Percentiles rank a stretch among this genome's conserved stretches.
Evolutionary conservation across 805 yeast genomes (phyloP).

Genomic region (Sugiyamaella floridensis): DNA sequence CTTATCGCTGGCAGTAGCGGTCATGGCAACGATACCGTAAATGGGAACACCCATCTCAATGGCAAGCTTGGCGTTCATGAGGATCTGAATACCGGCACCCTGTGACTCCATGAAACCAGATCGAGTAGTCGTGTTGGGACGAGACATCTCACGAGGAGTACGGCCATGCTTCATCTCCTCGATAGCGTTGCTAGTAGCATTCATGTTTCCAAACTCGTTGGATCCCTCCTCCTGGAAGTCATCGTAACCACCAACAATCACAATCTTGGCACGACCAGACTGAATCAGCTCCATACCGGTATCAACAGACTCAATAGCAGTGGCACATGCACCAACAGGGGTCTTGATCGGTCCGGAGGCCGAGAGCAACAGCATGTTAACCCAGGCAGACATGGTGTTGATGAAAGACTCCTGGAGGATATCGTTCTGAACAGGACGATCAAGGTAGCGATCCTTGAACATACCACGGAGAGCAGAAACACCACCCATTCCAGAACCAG

Average conservation of each 20-base stretch:
- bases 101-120: conserved; percentile 99
- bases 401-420: conserved; percentile 96
- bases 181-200: conserved; percentile 87
- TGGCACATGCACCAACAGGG: conserved; percentile 99
- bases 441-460: conserved; percentile 92
- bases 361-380: conserved; percentile 92
- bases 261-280: conserved; percentile 90
- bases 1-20: conserved; percentile 97
- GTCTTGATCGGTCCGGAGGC: conserved; percentile 99
- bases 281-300: conserved; percentile 90
- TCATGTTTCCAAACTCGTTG: conserved; percentile 96
- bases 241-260: conserved; percentile 98
- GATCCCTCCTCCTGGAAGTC: conserved; percentile 99
- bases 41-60: conserved; percentile 98
- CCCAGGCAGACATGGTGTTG: conserved; percentile 99
- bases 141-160: conserved; percentile 96
- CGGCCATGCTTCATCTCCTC: conserved; percentile 93
- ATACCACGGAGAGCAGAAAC: conserved; percentile 93
- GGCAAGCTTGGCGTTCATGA: conserved; percentile 93
- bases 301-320: conserved; percentile 96
- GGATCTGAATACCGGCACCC: conserved; percentile 96
- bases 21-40: conserved; percentile 87
- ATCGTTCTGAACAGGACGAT: conserved; percentile 93
- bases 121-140: conserved; percentile 95
- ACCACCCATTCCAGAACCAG: conserved; percentile 99